Percentiles rank a stretch among this genome's conserved stretches.
Evolutionary conservation across 2,329 filamentous ascomycete genomes (phyloP).

Genomic region (Epichloe scottii): DNA sequence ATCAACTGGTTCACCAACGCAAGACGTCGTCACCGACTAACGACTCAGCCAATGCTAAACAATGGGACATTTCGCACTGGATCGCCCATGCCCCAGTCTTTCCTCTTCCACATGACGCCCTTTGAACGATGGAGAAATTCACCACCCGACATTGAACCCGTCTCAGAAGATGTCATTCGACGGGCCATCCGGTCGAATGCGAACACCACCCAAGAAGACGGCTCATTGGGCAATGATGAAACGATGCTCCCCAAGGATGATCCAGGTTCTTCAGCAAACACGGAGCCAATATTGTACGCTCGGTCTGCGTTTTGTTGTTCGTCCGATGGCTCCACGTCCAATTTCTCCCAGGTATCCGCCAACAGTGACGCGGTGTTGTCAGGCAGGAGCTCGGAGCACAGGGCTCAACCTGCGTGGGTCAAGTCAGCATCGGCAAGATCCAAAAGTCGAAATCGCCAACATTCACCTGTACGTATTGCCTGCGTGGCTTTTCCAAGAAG

Average conservation of each 20-base stretch:
- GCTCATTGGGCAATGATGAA: not conserved
- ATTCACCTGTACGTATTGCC: constrained; percentile 27
- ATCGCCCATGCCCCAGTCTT: constrained; percentile 29
- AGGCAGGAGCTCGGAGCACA: constrained; percentile 1
- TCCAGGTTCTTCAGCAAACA: constrained; percentile 19
- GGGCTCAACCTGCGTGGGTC: constrained; percentile 4
- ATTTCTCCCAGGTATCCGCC: constrained; percentile 8
- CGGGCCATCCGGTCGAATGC: constrained; percentile 14
- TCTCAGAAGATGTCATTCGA: constrained; percentile 25
- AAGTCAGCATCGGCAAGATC: constrained; percentile 6
- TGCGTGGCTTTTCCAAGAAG: constrained; percentile 25
- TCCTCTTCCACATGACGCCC: constrained; percentile 27
- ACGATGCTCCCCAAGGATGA: constrained; percentile 11
- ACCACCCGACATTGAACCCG: constrained; percentile 32
- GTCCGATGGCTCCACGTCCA: constrained; percentile 8
- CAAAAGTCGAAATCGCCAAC: constrained; percentile 10
- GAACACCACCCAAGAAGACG: not conserved
- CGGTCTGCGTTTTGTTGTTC: constrained; percentile 12
- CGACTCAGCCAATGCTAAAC: constrained; percentile 16
- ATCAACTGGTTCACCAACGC: constrained; percentile 40
- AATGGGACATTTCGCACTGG: constrained; percentile 22
- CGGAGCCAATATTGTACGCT: constrained; percentile 14
- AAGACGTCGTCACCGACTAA: constrained; percentile 31
- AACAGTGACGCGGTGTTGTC: constrained; percentile 6
- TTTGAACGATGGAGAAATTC: constrained; percentile 30